Base-by-base conservation (phyloP, 768 basidiomycete genomes). In the Hericium alpestre region DNA sequence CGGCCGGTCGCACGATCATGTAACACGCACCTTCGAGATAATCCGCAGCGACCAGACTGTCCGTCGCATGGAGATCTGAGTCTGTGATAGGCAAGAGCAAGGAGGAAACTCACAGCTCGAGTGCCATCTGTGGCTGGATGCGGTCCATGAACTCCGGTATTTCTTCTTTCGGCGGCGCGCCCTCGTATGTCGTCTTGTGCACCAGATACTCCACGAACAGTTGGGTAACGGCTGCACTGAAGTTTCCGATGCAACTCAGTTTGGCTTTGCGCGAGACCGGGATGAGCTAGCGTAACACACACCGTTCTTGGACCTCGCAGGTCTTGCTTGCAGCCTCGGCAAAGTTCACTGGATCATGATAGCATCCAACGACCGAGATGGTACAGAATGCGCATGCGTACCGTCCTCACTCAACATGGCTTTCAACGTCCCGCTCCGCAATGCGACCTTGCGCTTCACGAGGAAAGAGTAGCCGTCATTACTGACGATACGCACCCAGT, bases 121-220 rank as follows among this genome's bases (percentile, higher is more conserved):
- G 71, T 1, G 89, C 88, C 49, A 96, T 80, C 68, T 95, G 93
- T 1, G 90, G 90, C 1, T 84, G 83, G 53, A 97, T 79, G 18
- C 93, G 79, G 61, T 94, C 91, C 60, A 79, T 70, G 61, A 93
- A 86, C 63, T 96, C 93, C 20, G 92, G 90, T 20, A 88, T 73
- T 51, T 92, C 89, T 63, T 93, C 90, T 61, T 84, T 90, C 7
- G 81, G 72, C 0, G 79, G 80, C 1, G 73, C 74, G n/a, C 78
- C 77, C 59, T 86, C 82, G 66, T 90, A 92, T 59, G 91, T 78
- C 1, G 82, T 74, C 71, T 88, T 93, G 76, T 87, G 93, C 37
- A 80, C 74, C 73, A 95, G 88, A 66, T 92, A 96, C 69, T 97
- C 93, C 43, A 91, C 77, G 54, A 95, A 75, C 66, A 91, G 93